Conservation (phyloP, 2,329 filamentous ascomycete genomes). For the Aphanocladium album region DNA sequence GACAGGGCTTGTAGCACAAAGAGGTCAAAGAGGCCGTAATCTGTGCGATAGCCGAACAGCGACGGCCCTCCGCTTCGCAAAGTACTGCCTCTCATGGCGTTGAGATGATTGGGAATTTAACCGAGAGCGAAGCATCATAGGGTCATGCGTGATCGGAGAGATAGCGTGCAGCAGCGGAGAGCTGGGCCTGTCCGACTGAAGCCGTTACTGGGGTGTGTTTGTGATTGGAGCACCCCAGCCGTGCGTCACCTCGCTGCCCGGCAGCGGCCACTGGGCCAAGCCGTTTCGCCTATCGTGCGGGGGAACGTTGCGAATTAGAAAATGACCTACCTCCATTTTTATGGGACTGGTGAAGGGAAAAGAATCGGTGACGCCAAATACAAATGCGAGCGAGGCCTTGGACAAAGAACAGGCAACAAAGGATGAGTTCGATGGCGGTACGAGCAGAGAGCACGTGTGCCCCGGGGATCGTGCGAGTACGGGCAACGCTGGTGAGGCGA, state of each 20-base stretch:
- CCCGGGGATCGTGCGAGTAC: not conserved
- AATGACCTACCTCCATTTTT: conserved; percentile 14
- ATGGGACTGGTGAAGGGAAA: not conserved
- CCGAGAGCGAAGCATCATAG: not conserved
- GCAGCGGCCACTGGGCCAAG: not conserved
- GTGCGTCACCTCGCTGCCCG: conserved; percentile 6
- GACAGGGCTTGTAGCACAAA: conserved; percentile 7
- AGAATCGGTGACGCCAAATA: not conserved
- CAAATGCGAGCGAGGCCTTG: not conserved
- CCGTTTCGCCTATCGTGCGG: not conserved
- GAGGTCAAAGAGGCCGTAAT: conserved; percentile 10
- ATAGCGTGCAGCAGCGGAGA: not conserved
- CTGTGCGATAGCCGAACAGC: conserved; percentile 7
- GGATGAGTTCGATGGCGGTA: conserved; percentile 16
- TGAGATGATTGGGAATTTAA: not conserved
- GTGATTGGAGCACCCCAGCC: conserved; percentile 7
- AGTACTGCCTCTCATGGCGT: not conserved
- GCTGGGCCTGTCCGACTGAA: not conserved
- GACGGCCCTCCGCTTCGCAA: not conserved
- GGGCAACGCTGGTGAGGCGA: not conserved
- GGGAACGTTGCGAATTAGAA: not conserved
- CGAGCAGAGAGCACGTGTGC: conserved; percentile 6
- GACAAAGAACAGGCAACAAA: conserved; percentile 8
- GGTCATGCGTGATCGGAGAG: not conserved
- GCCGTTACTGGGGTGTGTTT: conserved; percentile 8